A percentile compares a stretch with the other conserved stretches of the same genome.
These are phyloP conservation scores for Arthrobotrys megalospora DNA, from an alignment of 2,329 filamentous ascomycete genomes.

Conservation along the genomic window DNA sequence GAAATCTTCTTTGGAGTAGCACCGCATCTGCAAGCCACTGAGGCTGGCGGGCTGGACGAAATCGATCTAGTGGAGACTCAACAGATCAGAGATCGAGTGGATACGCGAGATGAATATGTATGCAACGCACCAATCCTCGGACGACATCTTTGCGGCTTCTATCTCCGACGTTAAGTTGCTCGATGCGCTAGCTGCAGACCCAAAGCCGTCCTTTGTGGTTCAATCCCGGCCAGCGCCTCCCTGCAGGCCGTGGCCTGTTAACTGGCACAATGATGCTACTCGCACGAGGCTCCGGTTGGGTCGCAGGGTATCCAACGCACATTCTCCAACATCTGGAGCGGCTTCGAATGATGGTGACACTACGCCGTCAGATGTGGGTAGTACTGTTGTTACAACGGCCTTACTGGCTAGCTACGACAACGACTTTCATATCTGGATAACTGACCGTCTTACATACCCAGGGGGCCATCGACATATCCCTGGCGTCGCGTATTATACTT, in stretches of 20 bases:
- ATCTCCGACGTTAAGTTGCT: conserved; percentile 36
- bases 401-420: conserved; percentile 33
- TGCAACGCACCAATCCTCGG: conserved; percentile 18
- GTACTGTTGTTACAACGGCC: conserved; percentile 7
- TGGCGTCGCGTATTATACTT: conserved; percentile 31
- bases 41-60: not conserved
- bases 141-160: conserved; percentile 11
- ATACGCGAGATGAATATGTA: conserved; percentile 1
- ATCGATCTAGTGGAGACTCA: not conserved
- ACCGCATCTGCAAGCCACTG: conserved; percentile 18
- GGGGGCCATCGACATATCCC: conserved; percentile 14
- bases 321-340: conserved; percentile 18
- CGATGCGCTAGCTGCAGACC: conserved; percentile 35
- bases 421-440: conserved; percentile 45
- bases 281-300: conserved; percentile 18
- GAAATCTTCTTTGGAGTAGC: not conserved
- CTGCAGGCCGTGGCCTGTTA: conserved; percentile 23
- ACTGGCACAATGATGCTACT: conserved; percentile 34
- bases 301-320: conserved; percentile 16
- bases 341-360: conserved; percentile 12
- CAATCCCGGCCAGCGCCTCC: conserved; percentile 23
- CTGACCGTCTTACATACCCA: conserved; percentile 28
- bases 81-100: not conserved
- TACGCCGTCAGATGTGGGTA: not conserved
- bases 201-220: conserved; percentile 39